Base-by-base conservation (phyloP, 106 monocot species). In the Dendrobium nobile region DNA sequence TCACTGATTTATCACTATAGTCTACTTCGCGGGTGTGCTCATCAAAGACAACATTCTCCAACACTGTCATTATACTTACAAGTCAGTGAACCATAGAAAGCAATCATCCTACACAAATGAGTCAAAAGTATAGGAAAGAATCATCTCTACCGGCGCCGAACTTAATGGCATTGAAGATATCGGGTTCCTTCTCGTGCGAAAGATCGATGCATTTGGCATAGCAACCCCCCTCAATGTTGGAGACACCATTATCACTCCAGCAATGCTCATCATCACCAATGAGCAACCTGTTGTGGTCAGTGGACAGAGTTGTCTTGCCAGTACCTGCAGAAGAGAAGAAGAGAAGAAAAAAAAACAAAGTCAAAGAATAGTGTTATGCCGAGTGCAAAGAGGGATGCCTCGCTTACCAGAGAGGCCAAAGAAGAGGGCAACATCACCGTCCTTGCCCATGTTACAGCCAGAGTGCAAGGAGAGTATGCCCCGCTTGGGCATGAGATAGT, bases 201-300 rank as follows among this genome's bases (percentile, higher is more conserved):
- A 96, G 79, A 77, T 96, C 93, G 11, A 93, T 79, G 76, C 96
- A 96, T 68, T 96, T 96, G 4, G 96, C 96, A 76, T 99, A 99
- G 77, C 98, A 99, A 56, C 98, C 98, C 9, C 98, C 98, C 84
- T 99, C 98, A 19, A 99, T 96, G 74, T 96, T 96, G 47, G 96
- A 96, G 33, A 96, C 90, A 20, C 96, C 96, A 77, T 84, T 93
- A 17, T 96, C 96, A 43, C 93, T 89, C 96, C 96, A 96, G 37
- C 96, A 96, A 75, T 96, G 96, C 80, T 96, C 96, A 41, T 96
- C 96, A 67, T 96, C 96, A 17, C 96, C 96, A 47, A 96, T 92
- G 16, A 96, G 88, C 33, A 90, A 80, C 64, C 96, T 87, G 42
- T 96, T 96, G 75, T 96, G 96, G 77, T 96, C 96, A 0, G 96